Conservation (phyloP, 2,329 filamentous ascomycete genomes). For the Trichoderma sp. region DNA sequence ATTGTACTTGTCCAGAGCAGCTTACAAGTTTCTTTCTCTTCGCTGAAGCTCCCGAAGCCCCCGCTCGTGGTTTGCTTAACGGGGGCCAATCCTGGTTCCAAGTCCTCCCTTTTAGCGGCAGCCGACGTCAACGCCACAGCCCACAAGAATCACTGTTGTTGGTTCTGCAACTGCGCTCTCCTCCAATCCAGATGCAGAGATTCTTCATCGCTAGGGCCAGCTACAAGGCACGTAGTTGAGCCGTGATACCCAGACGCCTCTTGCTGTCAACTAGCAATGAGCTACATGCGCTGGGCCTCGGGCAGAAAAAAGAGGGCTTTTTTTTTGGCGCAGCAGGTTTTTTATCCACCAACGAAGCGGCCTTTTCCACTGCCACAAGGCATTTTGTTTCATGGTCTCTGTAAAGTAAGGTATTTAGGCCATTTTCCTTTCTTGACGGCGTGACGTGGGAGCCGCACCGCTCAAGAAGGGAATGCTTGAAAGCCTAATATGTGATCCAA, state of each 20-base stretch:
- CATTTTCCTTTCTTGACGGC: not conserved
- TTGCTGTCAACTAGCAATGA: not conserved
- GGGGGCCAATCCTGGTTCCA: not conserved
- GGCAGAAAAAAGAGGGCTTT: conserved; percentile 9
- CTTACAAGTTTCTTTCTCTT: not conserved
- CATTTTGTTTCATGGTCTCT: not conserved
- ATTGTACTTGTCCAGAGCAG: not conserved
- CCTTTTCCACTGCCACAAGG: conserved; percentile 19
- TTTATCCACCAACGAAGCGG: conserved; percentile 1
- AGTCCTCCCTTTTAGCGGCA: conserved; percentile 18
- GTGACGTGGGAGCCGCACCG: conserved; percentile 8
- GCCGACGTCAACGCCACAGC: conserved; percentile 26
- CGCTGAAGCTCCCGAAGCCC: not conserved
- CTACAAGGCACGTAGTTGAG: not conserved
- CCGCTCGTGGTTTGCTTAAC: conserved; percentile 21
- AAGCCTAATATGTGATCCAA: not conserved
- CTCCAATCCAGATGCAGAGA: conserved; percentile 19
- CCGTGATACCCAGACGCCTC: conserved; percentile 15
- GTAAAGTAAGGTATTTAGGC: not conserved
- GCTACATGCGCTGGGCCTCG: not conserved
- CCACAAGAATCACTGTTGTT: conserved; percentile 21
- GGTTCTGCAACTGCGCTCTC: not conserved
- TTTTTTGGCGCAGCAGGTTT: conserved; percentile 13
- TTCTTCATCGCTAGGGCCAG: conserved; percentile 6
- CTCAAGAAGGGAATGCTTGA: not conserved